Evolutionary conservation across 768 basidiomycete species (phyloP).

Genomic region (Tremella yokohamensis): DNA sequence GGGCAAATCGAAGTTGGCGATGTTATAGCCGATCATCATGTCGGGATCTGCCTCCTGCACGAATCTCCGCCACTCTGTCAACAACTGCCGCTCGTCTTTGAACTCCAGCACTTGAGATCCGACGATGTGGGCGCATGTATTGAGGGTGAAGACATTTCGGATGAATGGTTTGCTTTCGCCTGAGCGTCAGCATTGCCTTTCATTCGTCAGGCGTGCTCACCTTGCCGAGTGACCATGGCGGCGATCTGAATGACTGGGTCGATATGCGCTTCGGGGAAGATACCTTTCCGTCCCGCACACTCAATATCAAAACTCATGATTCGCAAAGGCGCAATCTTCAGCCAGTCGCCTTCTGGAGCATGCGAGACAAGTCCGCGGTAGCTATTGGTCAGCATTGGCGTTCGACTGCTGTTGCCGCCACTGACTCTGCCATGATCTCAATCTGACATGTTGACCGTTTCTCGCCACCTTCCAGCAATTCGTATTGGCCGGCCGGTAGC

Average conservation of each 20-base stretch:
- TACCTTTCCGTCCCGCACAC: slow-evolving; percentile 94
- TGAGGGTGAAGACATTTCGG: slow-evolving; percentile 92
- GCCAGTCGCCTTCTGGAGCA: slow-evolving; percentile 86
- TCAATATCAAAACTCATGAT: slow-evolving; percentile 98
- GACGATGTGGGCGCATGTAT: slow-evolving; percentile 89
- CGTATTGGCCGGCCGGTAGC: slow-evolving; percentile 76
- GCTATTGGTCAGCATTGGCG: slow-evolving; percentile 53
- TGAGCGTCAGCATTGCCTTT: slow-evolving; percentile 46
- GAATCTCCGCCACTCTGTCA: slow-evolving; percentile 84
- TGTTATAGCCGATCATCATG: slow-evolving; percentile 94
- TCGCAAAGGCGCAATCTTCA: slow-evolving; percentile 83
- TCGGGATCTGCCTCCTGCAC: slow-evolving; percentile 88
- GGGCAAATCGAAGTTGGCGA: slow-evolving; percentile 88
- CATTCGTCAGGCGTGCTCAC: slow-evolving; percentile 53
- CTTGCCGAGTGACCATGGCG: slow-evolving; percentile 97
- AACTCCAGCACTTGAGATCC: slow-evolving; percentile 93
- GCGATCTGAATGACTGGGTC: slow-evolving; percentile 99
- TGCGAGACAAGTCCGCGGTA: slow-evolving; percentile 85
- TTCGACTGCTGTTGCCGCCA: slow-evolving; percentile 49
- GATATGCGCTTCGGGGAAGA: slow-evolving; percentile 83
- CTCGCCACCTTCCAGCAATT: slow-evolving; percentile 58
- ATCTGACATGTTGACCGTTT: slow-evolving; percentile 83
- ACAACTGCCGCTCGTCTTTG: slow-evolving; percentile 67
- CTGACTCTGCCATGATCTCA: slow-evolving; percentile 67
- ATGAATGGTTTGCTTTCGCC: slow-evolving; percentile 92